Evolutionary conservation across 2,329 filamentous ascomycete genomes (phyloP), one percentile per base, ranked within the genome.

Genomic region (Huntiella savannae): DNA sequence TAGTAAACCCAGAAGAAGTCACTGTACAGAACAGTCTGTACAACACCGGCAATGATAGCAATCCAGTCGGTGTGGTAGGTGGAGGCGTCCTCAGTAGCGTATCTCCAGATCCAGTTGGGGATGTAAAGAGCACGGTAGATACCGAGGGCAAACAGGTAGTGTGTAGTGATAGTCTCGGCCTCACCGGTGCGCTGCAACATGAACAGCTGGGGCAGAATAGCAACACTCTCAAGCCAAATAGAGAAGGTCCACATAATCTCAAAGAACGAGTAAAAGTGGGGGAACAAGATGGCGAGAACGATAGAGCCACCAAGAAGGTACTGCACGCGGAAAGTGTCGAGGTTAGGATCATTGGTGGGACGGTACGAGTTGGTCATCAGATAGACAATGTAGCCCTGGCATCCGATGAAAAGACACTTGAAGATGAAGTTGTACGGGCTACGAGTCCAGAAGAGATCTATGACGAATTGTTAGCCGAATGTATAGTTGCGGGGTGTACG

Each of bases 1-100:
- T 95, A 98, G 69, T 98, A 98, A 58, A 98, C 88, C 72, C 87
- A 98, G 74, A 98, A 98, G 69, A 98, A 98, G 67, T 98, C 91
- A 52, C 85, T 93, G 68, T 98, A 98, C 49, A 98, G 70, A 42
- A 98, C 66, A 0, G 91, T 98, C 70, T 98, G 91, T 53, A 96
- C 67, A 47, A 96, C 72, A 10, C 91, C 91, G 3, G 92, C 91
- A 52, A 91, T 59, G 44, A 95, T 80, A 15, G 87, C 81, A 54
- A 95, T 92, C 53, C 79, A 82, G 60, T 96, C 87, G 55, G 80
- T 61, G 61, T 71, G 81, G 61, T 85, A 79, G 32, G 45, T 46
- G 43, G 74, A 68, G 40, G 63, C 59, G 35, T 48, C 38, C 62
- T 94, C 86, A 44, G 73, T 71, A 55, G 82, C 73, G 64, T 88